Evolutionary conservation across 2,329 filamentous ascomycete species (phyloP).

Genomic region (Aspergillus fructus): DNA sequence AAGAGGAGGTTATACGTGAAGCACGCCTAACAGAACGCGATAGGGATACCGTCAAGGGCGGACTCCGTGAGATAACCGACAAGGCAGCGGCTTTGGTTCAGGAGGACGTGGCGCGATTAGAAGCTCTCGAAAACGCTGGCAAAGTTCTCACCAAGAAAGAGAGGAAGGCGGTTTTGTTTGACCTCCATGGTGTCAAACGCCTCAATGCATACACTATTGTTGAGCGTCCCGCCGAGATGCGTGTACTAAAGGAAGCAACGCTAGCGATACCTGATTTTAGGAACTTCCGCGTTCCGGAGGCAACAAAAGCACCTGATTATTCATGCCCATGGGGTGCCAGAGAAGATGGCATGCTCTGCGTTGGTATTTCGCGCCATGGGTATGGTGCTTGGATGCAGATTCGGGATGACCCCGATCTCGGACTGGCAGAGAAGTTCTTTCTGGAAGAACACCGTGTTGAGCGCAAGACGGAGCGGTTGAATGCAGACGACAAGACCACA

Average conservation of each 20-base stretch:
- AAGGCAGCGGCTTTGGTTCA: constrained; percentile 68
- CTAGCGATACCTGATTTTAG: constrained; percentile 64
- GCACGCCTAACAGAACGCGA: constrained; percentile 83
- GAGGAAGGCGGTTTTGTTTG: constrained; percentile 93
- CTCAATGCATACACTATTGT: constrained; percentile 94
- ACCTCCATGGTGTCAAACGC: constrained; percentile 89
- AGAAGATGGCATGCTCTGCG: constrained; percentile 95
- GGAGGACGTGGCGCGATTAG: constrained; percentile 66
- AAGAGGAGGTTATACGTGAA: constrained; percentile 82
- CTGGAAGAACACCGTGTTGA: constrained; percentile 97
- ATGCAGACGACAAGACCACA: constrained; percentile 53
- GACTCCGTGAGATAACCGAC: constrained; percentile 76
- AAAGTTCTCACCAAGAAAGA: constrained; percentile 93
- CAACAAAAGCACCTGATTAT: constrained; percentile 88
- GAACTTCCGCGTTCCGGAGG: constrained; percentile 84
- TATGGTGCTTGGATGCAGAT: constrained; percentile 96
- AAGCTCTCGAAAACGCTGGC: constrained; percentile 67
- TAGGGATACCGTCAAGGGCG: constrained; percentile 70
- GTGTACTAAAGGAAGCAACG: constrained; percentile 74
- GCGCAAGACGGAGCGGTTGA: constrained; percentile 85
- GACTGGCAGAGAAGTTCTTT: constrained; percentile 87
- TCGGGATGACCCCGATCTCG: constrained; percentile 83
- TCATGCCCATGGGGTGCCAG: constrained; percentile 87
- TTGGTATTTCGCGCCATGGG: constrained; percentile 89
- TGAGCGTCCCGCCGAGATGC: constrained; percentile 85